Conservation (phyloP, 768 basidiomycete genomes). For the Hortiboletus flavorubellus region DNA sequence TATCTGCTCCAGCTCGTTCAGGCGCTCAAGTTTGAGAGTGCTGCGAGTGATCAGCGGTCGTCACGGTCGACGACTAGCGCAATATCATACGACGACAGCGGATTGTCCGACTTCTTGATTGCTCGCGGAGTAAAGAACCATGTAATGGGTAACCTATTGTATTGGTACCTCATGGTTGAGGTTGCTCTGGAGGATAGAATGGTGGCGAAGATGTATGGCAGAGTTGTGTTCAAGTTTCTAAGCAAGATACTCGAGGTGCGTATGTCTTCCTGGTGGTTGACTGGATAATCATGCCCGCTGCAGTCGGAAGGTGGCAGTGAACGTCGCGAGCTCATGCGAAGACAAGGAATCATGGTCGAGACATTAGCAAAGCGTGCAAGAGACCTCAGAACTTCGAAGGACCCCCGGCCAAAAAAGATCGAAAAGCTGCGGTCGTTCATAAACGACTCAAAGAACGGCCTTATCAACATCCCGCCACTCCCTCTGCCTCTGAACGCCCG, state of each 20-base stretch:
- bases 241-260: slow-evolving; percentile 80
- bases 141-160: slow-evolving; percentile 85
- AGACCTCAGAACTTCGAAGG: slow-evolving; percentile 86
- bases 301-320: slow-evolving; percentile 75
- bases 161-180: slow-evolving; percentile 99
- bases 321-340: slow-evolving; percentile 82
- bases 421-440: slow-evolving; percentile 88
- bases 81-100: slow-evolving; percentile 86
- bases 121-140: slow-evolving; percentile 77
- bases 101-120: slow-evolving; percentile 90
- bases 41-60: slow-evolving; percentile 71
- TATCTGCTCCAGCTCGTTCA: slow-evolving; percentile 97
- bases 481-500: slow-evolving; percentile 91
- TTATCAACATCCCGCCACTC: slow-evolving; percentile 74
- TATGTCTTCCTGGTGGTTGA: not conserved
- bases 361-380: slow-evolving; percentile 81
- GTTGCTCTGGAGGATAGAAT: slow-evolving; percentile 82
- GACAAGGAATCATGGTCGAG: slow-evolving; percentile 88
- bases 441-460: slow-evolving; percentile 79
- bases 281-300: not conserved
- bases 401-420: slow-evolving; percentile 94
- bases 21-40: slow-evolving; percentile 93
- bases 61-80: slow-evolving; percentile 71
- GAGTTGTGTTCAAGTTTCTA: slow-evolving; percentile 89
- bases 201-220: slow-evolving; percentile 90